A percentile compares a stretch with the other conserved stretches of the same genome.
phyloP scores from a whole-genome alignment of 352 stramenopile species.

The Phytopythium delawarense region DNA sequence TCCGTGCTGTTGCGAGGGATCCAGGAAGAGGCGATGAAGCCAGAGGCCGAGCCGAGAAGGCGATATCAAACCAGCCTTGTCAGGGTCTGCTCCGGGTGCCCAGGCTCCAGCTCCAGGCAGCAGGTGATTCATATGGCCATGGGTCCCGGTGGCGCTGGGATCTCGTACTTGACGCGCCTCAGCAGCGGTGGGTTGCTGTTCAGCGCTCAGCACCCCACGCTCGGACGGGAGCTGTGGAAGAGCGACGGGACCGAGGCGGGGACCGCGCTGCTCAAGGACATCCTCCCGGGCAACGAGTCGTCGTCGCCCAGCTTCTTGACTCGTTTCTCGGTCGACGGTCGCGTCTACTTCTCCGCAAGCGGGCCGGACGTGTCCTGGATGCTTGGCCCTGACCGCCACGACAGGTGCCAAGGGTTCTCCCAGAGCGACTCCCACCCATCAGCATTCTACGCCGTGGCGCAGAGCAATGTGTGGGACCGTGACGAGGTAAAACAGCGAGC shows the following conservation, averaged over 20 bases:
- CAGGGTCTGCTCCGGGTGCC: slow-evolving; percentile 15
- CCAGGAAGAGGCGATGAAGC: slow-evolving; percentile 6
- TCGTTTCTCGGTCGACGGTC: slow-evolving; percentile 46
- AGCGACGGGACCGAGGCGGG: slow-evolving; percentile 62
- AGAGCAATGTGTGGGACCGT: slow-evolving; percentile 55
- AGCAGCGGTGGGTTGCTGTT: slow-evolving; percentile 26
- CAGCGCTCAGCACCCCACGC: slow-evolving; percentile 11
- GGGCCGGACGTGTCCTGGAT: slow-evolving; percentile 69
- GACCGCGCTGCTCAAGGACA: slow-evolving; percentile 65
- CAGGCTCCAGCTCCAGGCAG: slow-evolving; percentile 22
- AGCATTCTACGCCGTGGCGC: slow-evolving; percentile 72
- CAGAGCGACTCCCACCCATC: slow-evolving; percentile 43
- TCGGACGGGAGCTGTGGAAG: slow-evolving; percentile 69
- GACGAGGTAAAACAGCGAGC: slow-evolving; percentile 24
- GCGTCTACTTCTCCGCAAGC: slow-evolving; percentile 80
- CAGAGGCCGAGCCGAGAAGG: not conserved
- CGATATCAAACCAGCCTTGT: slow-evolving; percentile 23
- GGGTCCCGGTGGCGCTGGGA: slow-evolving; percentile 4
- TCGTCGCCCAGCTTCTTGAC: slow-evolving; percentile 36
- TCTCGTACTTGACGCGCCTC: slow-evolving; percentile 18
- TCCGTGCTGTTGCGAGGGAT: slow-evolving; percentile 40
- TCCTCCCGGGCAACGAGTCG: slow-evolving; percentile 31
- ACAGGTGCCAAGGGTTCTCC: slow-evolving; percentile 73
- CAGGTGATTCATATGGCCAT: slow-evolving; percentile 13
- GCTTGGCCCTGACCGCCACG: slow-evolving; percentile 26